phyloP scores from a whole-genome alignment of 768 basidiomycete genomes.

The Lentinula sp. region DNA sequence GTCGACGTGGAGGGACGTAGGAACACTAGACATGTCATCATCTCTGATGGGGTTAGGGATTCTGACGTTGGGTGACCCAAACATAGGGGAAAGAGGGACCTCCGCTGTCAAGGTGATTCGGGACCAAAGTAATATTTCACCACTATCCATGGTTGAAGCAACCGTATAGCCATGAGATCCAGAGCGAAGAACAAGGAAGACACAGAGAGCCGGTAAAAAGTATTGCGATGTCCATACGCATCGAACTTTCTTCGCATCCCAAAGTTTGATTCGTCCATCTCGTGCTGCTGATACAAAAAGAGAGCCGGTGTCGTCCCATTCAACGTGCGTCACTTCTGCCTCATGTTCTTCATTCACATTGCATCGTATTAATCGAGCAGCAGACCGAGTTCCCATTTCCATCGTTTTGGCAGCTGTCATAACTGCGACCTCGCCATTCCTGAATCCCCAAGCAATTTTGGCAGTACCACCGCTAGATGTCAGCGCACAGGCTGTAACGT shows the following conservation, averaged over 20 bases:
- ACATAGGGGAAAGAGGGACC: conserved; percentile 12
- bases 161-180: conserved; percentile 30
- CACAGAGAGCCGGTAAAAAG: conserved; percentile 40
- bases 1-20: conserved; percentile 21
- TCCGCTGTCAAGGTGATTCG: conserved; percentile 28
- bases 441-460: conserved; percentile 69
- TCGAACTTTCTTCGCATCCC: conserved; percentile 50
- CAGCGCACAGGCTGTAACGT: conserved; percentile 54
- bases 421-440: conserved; percentile 60
- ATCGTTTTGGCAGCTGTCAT: conserved; percentile 53
- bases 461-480: conserved; percentile 60
- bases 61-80: conserved; percentile 19
- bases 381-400: conserved; percentile 40
- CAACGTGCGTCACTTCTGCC: conserved; percentile 49
- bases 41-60: conserved; percentile 28
- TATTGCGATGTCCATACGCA: conserved; percentile 59
- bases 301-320: conserved; percentile 36
- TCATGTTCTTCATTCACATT: conserved; percentile 53
- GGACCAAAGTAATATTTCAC: conserved; percentile 52
- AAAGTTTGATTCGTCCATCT: conserved; percentile 70
- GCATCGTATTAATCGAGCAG: conserved; percentile 43
- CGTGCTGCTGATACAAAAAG: conserved; percentile 46
- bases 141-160: conserved; percentile 47
- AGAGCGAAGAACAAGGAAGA: conserved; percentile 41
- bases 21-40: conserved; percentile 3